phyloP scores from a whole-genome alignment of 2,329 filamentous ascomycete species.

The Periconia sp. region DNA sequence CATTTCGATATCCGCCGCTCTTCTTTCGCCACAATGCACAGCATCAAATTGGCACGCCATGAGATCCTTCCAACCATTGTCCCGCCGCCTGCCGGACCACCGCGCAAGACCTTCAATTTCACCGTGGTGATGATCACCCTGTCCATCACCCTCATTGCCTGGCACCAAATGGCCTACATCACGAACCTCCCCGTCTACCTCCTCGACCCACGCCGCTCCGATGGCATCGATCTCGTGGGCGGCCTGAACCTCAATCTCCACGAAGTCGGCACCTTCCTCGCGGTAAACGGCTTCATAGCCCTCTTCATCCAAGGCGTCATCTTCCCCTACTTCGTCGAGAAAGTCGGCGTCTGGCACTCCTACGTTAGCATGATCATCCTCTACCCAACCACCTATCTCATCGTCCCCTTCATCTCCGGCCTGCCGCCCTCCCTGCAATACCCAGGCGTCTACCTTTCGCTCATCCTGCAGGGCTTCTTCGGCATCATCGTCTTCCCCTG shows the following conservation, averaged over 20 bases:
- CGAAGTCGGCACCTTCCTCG: constrained; percentile 68
- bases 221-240: constrained; percentile 50
- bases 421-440: constrained; percentile 57
- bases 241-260: constrained; percentile 67
- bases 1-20: constrained; percentile 39
- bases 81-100: constrained; percentile 9
- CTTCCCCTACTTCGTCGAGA: constrained; percentile 66
- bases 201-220: constrained; percentile 64
- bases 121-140: constrained; percentile 75
- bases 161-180: constrained; percentile 88
- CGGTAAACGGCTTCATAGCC: constrained; percentile 70
- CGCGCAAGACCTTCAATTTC: constrained; percentile 55
- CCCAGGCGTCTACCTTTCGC: constrained; percentile 63
- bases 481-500: constrained; percentile 70
- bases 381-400: constrained; percentile 68
- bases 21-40: constrained; percentile 42
- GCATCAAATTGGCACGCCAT: constrained; percentile 32
- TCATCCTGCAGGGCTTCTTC: constrained; percentile 67
- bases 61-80: constrained; percentile 21
- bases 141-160: constrained; percentile 85
- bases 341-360: constrained; percentile 67
- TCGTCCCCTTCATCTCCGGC: constrained; percentile 67
- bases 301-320: constrained; percentile 73
- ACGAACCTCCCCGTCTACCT: constrained; percentile 90
- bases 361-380: constrained; percentile 66